Evolutionary conservation across 2,329 filamentous ascomycete species (phyloP).

Genomic region (Aspergillus japonicus): DNA sequence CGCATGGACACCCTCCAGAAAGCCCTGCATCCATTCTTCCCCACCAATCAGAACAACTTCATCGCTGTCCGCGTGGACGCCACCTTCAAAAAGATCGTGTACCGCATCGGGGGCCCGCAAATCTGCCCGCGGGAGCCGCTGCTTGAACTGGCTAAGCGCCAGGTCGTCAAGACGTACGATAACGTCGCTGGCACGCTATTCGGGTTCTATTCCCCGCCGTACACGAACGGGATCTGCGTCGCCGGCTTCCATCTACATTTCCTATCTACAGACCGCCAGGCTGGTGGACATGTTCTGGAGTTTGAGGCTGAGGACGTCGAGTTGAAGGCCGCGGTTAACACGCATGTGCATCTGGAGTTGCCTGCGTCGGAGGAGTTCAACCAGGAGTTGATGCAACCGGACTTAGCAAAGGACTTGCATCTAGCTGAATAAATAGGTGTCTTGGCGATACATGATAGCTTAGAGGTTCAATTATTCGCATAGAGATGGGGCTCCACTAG

Average conservation of each 20-base stretch:
- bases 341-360: not conserved
- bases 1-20: constrained; percentile 1
- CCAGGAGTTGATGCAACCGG: not conserved
- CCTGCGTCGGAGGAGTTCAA: not conserved
- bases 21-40: constrained; percentile 13
- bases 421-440: not conserved
- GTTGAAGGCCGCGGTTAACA: not conserved
- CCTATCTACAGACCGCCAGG: constrained; percentile 34
- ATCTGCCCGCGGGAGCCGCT: constrained; percentile 4
- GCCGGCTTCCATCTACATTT: constrained; percentile 47
- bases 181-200: constrained; percentile 43
- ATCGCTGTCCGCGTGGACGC: constrained; percentile 12
- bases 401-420: not conserved
- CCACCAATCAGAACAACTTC: constrained; percentile 13
- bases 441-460: no score
- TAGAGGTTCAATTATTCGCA: no score
- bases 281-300: constrained; percentile 34
- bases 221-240: constrained; percentile 45
- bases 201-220: constrained; percentile 43
- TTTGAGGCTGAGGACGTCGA: constrained; percentile 1
- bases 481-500: no score
- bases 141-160: constrained; percentile 23
- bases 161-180: constrained; percentile 33
- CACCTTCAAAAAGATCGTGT: not conserved
- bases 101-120: constrained; percentile 10